These are phyloP conservation scores for Bombardia bombarda DNA, from an alignment of 495 filamentous ascomycete species.

Conservation along the genomic window DNA sequence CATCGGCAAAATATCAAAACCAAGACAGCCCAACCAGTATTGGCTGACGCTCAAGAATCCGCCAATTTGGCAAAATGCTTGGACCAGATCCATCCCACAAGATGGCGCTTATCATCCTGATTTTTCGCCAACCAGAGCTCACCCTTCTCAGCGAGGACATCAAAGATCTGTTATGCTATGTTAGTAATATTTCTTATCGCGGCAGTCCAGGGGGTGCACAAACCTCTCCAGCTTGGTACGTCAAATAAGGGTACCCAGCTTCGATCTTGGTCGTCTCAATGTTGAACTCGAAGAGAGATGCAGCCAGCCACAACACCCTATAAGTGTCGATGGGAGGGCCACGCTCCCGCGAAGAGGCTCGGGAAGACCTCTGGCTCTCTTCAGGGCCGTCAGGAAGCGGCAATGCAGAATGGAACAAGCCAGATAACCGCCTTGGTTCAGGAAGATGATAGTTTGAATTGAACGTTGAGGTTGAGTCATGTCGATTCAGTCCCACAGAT, in stretches of 20 bases:
- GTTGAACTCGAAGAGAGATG: slow-evolving; percentile 92
- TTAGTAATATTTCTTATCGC: neutral
- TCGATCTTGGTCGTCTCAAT: slow-evolving; percentile 87
- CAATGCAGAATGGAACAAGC: slow-evolving; percentile 78
- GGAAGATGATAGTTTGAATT: slow-evolving; percentile 28
- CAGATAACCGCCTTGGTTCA: slow-evolving; percentile 47
- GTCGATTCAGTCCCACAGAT: slow-evolving; percentile 16
- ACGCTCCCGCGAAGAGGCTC: slow-evolving; percentile 44
- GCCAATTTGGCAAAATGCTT: slow-evolving; percentile 88
- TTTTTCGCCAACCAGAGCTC: slow-evolving; percentile 97
- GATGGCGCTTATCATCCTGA: slow-evolving; percentile 72
- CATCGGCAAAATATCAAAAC: neutral
- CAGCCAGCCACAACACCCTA: slow-evolving; percentile 74
- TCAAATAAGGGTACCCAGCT: slow-evolving; percentile 92
- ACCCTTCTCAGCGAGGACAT: slow-evolving; percentile 89
- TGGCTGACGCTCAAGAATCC: slow-evolving; percentile 35
- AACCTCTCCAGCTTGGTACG: slow-evolving; percentile 85
- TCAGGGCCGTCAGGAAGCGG: slow-evolving; percentile 62
- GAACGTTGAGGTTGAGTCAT: slow-evolving; percentile 41
- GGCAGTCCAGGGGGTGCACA: slow-evolving; percentile 11
- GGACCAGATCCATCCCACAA: slow-evolving; percentile 98
- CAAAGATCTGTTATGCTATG: slow-evolving; percentile 52
- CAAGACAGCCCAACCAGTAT: neutral
- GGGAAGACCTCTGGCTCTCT: slow-evolving; percentile 36
- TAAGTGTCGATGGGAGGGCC: slow-evolving; percentile 32